Conservation (phyloP, 1,139 yeast species). For the Ogataea hybrid region DNA sequence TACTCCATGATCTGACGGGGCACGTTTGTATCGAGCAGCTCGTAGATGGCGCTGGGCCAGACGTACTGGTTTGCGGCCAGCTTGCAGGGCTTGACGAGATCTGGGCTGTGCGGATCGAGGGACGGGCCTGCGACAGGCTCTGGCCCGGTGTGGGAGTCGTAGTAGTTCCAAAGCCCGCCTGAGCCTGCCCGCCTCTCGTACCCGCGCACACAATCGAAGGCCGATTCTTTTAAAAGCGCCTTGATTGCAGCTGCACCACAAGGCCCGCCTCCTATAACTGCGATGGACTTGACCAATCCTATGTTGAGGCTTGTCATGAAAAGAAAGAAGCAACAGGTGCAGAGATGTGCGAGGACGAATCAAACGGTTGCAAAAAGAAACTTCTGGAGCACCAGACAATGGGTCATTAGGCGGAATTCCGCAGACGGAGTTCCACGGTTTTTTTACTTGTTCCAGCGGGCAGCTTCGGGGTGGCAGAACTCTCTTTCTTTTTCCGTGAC, state of each 20-base stretch:
- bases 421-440: constrained; percentile 5
- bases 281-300: constrained; percentile 31
- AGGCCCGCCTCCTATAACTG: constrained; percentile 69
- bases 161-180: constrained; percentile 58
- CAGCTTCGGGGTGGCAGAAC: background rate
- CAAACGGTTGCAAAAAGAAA: background rate
- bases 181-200: constrained; percentile 48
- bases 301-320: constrained; percentile 15
- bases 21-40: constrained; percentile 59
- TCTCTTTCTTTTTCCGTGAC: constrained; percentile 1
- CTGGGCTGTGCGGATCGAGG: constrained; percentile 18
- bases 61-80: constrained; percentile 25
- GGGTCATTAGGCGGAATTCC: background rate
- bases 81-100: constrained; percentile 11
- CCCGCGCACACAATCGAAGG: constrained; percentile 43
- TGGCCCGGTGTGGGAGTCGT: constrained; percentile 19
- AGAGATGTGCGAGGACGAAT: constrained; percentile 1
- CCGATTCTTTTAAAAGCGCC: constrained; percentile 46
- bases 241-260: constrained; percentile 59
- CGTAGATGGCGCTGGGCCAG: constrained; percentile 46
- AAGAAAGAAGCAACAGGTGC: constrained; percentile 3
- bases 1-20: constrained; percentile 59
- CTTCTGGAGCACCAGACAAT: background rate
- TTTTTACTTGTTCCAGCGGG: background rate
- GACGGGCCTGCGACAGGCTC: constrained; percentile 20